Evolutionary conservation across 2,329 filamentous ascomycete species (phyloP), one percentile per base, ranked within the genome.

Genomic region (Didymella segeticola): DNA sequence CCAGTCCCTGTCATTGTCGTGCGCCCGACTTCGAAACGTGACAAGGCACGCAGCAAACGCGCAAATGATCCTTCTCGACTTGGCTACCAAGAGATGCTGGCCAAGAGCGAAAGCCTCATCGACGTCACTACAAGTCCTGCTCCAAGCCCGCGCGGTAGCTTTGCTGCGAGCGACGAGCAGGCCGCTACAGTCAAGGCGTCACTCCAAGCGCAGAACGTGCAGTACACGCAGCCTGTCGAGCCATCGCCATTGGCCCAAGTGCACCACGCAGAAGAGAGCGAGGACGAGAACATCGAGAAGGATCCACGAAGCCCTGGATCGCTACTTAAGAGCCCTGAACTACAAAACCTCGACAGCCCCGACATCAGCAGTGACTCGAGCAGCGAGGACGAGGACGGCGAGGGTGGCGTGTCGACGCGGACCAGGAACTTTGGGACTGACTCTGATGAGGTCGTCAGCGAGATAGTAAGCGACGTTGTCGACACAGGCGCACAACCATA

Each of bases 1-100:
- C 92, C 93, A 0, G 90, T 97, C 1, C 93, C 93, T 1, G 93
- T 96, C 7, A 93, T 96, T 25, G 93, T 97, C 26, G 93, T 96
- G 9, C 86, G 93, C 4, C 92, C 93, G 29, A 89, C 89, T 26
- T 89, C 90, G 57, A 96, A 96, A 77, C 88, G 93, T 17, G 85
- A 90, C 69, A 95, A 95, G 77, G 96, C 96, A 78, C 96, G 95
- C 76, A 83, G 84, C 54, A 96, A 96, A 79, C 87, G 93, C 25
- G 83, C 86, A 43, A 86, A 89, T 47, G 91, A 96, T 64, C 87
- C 90, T 5, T 82, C 80, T 14, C 84, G 92, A 27, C 86, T 89
- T 62, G 89, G 87, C 37, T 96, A 96, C 71, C 81, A 87, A 45
- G 84, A 88, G 47, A 91, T 96, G 75, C 78, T 96, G 9, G 85